Evolutionary conservation across 495 filamentous ascomycete species (phyloP), one percentile per base, ranked within the genome.

Genomic region (Amorphotheca resinae): DNA sequence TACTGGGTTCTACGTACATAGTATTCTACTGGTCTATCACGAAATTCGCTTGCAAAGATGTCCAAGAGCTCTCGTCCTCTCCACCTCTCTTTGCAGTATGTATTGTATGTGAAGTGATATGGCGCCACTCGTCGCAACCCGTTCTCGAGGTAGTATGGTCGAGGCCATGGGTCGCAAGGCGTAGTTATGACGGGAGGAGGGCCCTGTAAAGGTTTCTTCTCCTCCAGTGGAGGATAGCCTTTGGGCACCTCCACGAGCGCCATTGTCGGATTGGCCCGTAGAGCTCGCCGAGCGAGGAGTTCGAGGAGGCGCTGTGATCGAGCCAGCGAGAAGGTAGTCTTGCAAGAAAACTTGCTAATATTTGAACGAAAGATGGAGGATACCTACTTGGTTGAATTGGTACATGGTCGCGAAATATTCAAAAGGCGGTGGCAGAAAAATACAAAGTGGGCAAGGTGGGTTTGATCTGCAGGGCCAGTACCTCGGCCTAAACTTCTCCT

Each of bases 71-170:
- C 63, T 21, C 81, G 68, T 42, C 77, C 84, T 41, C 85, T 72
- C 87, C 86, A 95, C 60, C 87, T 72, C 64, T 91, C 73, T 56
- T 93, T 95, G 64, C 80, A 88, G 60, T 76, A 85, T 1, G 87
- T 94, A 53, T 95, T 94, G 62, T 94, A 96, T 2, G 91, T 95
- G 56, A 74, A 95, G 56, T 91, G 73, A 55, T 95, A 95, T 4
- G 88, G 89, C n/a, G 68, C 65, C 11, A 95, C 84, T 23, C 84
- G 76, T 26, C 88, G 77, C 30, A 95, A 60, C 8, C 82, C 84
- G 51, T 79, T 75, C 40, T 91, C 82, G 42, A 93, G 61, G 50
- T 78, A 82, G 59, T 95, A 95, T 2, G 67, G 69, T n/a, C 70
- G 65, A 18, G 80, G 77, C 73, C 71, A 81, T 7, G 76, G 72